Conservation (phyloP, 208 protist species). For the Blechomonas ayalai region DNA sequence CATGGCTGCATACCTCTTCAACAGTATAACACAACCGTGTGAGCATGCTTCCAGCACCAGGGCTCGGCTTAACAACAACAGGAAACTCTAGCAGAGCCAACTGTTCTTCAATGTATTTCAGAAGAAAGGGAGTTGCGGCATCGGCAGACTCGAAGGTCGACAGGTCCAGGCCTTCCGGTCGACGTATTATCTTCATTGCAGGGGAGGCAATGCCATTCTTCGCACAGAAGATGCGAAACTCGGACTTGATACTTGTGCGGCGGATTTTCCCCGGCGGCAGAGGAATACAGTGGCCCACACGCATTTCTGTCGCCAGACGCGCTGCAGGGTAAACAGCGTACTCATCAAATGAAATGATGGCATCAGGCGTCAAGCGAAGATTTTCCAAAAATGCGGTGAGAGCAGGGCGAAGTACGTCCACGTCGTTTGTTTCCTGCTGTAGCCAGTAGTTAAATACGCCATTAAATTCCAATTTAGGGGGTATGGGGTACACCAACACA, state of each 20-base stretch:
- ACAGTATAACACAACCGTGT: conserved; percentile 23
- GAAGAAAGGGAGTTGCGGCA: not conserved
- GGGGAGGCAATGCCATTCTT: conserved; percentile 28
- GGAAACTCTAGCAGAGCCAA: conserved; percentile 25
- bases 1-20: conserved; percentile 38
- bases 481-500: conserved; percentile 41
- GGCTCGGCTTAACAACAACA: conserved; percentile 67
- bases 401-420: conserved; percentile 13
- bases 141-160: too few species aligned
- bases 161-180: too few species aligned
- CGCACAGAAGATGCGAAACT: conserved; percentile 42
- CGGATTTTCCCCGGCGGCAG: conserved; percentile 34
- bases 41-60: conserved; percentile 63
- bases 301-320: conserved; percentile 22
- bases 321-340: conserved; percentile 70
- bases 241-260: conserved; percentile 44
- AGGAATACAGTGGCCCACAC: conserved; percentile 33
- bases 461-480: conserved; percentile 21
- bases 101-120: not conserved
- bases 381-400: conserved; percentile 19
- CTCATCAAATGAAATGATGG: conserved; percentile 79
- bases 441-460: conserved; percentile 47
- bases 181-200: too few species aligned
- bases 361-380: conserved; percentile 21
- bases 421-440: conserved; percentile 41